These are phyloP conservation scores for Bisporella sp. DNA, from an alignment of 2,329 filamentous ascomycete genomes.

Conservation along the genomic window DNA sequence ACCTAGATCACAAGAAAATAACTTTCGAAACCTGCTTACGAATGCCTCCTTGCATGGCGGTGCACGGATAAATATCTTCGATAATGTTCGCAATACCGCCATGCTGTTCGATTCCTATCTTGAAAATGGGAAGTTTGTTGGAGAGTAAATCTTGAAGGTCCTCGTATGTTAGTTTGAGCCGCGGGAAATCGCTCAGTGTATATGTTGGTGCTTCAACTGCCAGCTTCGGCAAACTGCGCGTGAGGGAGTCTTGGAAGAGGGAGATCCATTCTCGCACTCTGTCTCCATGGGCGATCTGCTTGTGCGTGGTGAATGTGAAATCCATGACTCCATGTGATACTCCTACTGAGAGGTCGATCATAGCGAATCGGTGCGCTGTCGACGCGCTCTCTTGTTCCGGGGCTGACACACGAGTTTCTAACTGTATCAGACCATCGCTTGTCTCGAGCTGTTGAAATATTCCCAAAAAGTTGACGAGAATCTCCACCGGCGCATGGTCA, in stretches of 20 bases:
- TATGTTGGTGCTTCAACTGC: neutral
- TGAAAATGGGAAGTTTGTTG: neutral
- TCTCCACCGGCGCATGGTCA: slow-evolving; percentile 15
- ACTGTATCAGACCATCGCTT: neutral
- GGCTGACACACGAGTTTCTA: neutral
- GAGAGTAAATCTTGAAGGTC: neutral
- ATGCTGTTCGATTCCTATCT: neutral
- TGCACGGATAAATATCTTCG: slow-evolving; percentile 4
- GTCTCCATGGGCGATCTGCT: neutral
- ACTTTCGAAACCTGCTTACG: neutral
- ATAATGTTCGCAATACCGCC: neutral
- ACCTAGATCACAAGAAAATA: too few species aligned
- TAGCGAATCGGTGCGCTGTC: neutral
- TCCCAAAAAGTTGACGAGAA: neutral
- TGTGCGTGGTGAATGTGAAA: neutral
- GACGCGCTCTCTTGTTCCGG: neutral
- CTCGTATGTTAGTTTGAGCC: neutral
- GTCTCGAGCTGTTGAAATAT: neutral
- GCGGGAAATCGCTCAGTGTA: slow-evolving; percentile 6
- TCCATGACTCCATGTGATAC: neutral
- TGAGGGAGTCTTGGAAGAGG: neutral
- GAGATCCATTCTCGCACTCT: slow-evolving; percentile 2
- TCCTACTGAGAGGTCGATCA: neutral
- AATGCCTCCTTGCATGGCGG: slow-evolving; percentile 3
- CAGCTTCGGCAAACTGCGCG: neutral